A percentile compares a stretch with the other conserved stretches of the same genome.
Evolutionary conservation across 805 yeast genomes (phyloP).

Genomic region (Yarrowia bubula): DNA sequence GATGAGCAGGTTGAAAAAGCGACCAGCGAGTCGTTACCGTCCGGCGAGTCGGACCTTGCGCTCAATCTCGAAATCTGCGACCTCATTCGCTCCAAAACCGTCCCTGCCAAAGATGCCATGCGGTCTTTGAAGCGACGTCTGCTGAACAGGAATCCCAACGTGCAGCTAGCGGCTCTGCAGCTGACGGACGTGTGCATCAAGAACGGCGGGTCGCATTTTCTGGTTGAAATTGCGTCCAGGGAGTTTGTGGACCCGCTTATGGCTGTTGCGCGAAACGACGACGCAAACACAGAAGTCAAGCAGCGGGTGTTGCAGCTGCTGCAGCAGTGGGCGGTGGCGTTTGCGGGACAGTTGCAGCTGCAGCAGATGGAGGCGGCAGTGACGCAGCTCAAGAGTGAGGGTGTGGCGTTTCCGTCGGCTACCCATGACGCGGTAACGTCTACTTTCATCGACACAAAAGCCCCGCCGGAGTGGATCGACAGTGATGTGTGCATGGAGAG

Average conservation of each 20-base stretch:
- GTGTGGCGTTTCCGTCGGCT: constrained; percentile 59
- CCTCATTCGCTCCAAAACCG: constrained; percentile 73
- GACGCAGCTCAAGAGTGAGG: constrained; percentile 58
- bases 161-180: constrained; percentile 70
- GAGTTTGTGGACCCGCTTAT: constrained; percentile 78
- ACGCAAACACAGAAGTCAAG: constrained; percentile 49
- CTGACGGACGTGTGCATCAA: constrained; percentile 84
- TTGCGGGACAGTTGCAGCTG: constrained; percentile 63
- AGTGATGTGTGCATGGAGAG: constrained; percentile 95
- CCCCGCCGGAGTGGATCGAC: constrained; percentile 98
- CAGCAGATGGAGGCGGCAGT: constrained; percentile 63
- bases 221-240: constrained; percentile 72
- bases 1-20: constrained; percentile 71
- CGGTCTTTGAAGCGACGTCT: constrained; percentile 75
- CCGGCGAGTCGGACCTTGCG: constrained; percentile 76
- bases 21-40: constrained; percentile 85
- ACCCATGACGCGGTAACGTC: constrained; percentile 40
- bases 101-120: constrained; percentile 80
- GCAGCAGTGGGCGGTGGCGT: constrained; percentile 75
- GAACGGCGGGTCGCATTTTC: constrained; percentile 86
- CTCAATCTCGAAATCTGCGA: constrained; percentile 84
- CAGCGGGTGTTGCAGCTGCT: constrained; percentile 59
- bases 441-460: constrained; percentile 75
- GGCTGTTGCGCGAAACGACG: constrained; percentile 20
- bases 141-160: constrained; percentile 72